Evolutionary conservation across 805 yeast genomes (phyloP), one percentile per base, ranked within the genome.

Genomic region (Saccharomycopsis javanensis): DNA sequence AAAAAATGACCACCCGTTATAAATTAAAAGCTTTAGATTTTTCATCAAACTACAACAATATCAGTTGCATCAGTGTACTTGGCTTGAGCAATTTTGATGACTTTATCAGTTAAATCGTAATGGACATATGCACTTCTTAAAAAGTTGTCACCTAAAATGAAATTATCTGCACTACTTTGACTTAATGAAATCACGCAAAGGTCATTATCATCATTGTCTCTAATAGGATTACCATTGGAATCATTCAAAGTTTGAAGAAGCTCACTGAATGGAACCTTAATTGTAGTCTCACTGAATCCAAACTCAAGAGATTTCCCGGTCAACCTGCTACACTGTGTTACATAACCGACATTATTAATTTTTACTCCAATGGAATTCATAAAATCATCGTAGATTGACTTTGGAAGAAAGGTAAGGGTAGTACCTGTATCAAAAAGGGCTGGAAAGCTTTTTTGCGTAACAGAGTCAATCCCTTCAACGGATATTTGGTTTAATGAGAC

Each of bases 121-220:
- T 79, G 82, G 45, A 76, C 72, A 62, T 81, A 81, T 1, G 79
- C 79, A 33, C 75, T 67, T 59, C 78, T 71, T 58, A 82, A 65
- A 67, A 82, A 77, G 6, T 76, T 69, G 65, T 80, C 84, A 54
- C 86, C 86, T n/a, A 80, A 66, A 7, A 75, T 74, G 57, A 71
- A 68, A 2, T 68, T 58, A 28, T 70, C 71, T 56, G 67, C 70
- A 34, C 68, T 70, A 4, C 72, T 62, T 3, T 67, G 59, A 30
- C 69, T 60, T 5, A 79, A 59, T 6, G 79, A 80, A 51, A 80
- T 63, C 6, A 73, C 75, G 70, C 85, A 81, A 23, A 69, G 65
- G 2, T 65, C 63, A 1, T 67, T 69, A 2, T 64, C 4, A 67
- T 62, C 11, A 65, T 51, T 53, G 18, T 63, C 37, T 46, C 27